Evolutionary conservation across 371 early-diverging fungal genomes (phyloP), one percentile per base, ranked within the genome.

Genomic region (Sporodiniella umbellata): DNA sequence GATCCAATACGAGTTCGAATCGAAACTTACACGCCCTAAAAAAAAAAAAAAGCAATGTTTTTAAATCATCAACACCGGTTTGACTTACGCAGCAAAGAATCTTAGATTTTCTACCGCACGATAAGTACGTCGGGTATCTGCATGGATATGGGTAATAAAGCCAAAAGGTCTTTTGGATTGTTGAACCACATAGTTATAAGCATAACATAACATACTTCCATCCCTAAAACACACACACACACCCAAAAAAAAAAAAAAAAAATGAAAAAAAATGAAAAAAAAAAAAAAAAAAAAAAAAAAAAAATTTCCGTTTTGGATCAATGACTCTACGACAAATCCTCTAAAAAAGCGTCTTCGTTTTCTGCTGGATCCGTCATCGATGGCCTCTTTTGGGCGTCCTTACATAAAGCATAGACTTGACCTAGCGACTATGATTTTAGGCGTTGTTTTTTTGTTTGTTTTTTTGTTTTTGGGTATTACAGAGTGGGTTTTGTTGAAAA

Each of bases 121-220:
- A 58, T 79, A 84, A 3, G 81, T 79, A n/a, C 85, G 70, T n/a
- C 58, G 53, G 14, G 79, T 82, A 45, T 82, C 79, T 12, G 69
- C 64, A 39, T 84, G 80, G 18, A 80, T 70, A 45, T 84, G 81
- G 45, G 67, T 78, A 22, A 84, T 81, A 17, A 76, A 62, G 10
- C 81, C 85, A 64, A 84, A 84, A 1, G 83, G 83, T 48, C 81
- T 71, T 51, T 70, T 71, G 15, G 83, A 81, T 18, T 75, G 73
- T 26, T 76, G 68, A 14, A 81, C 73, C 23, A 84, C 61, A 23
- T 69, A 66, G 54, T 82, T 81, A 60, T 81, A 82, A 3, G 64
- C 74, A 54, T 60, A 70, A 45, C 85, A 82, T 18, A 84, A 48
- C 7, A 71, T 56, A 28, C 68, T 76, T n/a, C 81, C 85, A 40